Evolutionary conservation across 176 grass and related monocot genomes (phyloP).

Genomic region (Hordeum vulgare): DNA sequence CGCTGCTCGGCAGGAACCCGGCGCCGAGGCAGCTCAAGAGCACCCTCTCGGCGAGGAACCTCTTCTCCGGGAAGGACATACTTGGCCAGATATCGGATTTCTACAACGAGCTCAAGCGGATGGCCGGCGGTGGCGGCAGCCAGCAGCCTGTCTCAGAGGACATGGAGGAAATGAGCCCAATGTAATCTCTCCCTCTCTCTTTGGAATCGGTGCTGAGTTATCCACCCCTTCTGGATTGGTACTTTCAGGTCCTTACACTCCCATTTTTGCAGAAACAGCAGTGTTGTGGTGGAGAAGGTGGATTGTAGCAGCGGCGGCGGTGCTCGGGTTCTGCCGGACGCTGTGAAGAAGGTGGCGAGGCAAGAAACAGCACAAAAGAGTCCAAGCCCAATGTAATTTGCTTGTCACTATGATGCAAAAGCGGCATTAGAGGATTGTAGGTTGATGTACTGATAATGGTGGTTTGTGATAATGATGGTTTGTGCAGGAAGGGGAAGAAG

Average conservation of each 20-base stretch:
- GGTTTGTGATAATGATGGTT: constrained; percentile 6
- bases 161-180: constrained; percentile 23
- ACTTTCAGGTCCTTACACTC: constrained; percentile 17
- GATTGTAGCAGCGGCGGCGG: not conserved
- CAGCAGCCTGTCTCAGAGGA: not conserved
- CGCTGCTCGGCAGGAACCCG: constrained; percentile 34
- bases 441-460: not conserved
- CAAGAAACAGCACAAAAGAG: constrained; percentile 27
- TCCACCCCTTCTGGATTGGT: not conserved
- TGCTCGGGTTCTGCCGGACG: not conserved
- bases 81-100: constrained; percentile 92
- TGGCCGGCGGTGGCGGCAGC: constrained; percentile 42
- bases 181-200: constrained; percentile 12
- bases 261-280: constrained; percentile 20
- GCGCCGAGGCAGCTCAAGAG: constrained; percentile 68
- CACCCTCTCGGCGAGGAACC: constrained; percentile 91
- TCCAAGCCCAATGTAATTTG: constrained; percentile 32
- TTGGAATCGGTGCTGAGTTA: not conserved
- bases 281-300: constrained; percentile 8
- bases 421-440: not conserved
- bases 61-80: constrained; percentile 87
- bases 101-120: constrained; percentile 84
- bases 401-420: not conserved
- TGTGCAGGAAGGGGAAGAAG: constrained; percentile 47
- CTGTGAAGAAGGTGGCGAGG: constrained; percentile 12